Base-by-base conservation (phyloP, 2,329 filamentous ascomycete species). In the Sporothrix brasiliensis region DNA sequence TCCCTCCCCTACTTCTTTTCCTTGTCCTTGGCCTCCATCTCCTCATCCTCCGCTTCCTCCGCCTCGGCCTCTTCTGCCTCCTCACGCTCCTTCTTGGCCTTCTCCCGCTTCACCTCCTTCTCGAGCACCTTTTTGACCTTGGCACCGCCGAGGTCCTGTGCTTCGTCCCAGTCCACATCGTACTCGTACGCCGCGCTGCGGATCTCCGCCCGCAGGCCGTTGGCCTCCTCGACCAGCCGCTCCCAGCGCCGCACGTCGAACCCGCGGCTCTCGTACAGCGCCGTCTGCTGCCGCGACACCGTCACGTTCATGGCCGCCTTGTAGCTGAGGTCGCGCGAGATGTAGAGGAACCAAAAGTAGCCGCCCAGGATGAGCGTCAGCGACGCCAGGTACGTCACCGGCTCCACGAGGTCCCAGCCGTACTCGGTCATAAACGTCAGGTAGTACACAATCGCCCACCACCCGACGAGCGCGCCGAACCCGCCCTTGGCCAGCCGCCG, bases 301-400 rank as follows among this genome's bases (percentile, higher is more conserved):
- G 94, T 97, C 69, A 96, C 86, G 78, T 96, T 94, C 81, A 97
- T 88, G 39, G 94, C 93, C 2, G 90, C 90, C 74, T 91, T 90
- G 82, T 97, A 97, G 74, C 88, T 92, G 13, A 97, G 89, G 80
- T 97, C 93, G 24, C 92, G 88, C 80, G 94, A 96, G 82, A 97
- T 92, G 80, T 94, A 97, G 14, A 97, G 82, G 78, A 97, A 97
- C 92, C 93, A 97, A 69, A 97, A 83, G 77, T 97, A 97, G 74
- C 93, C 94, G 9, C 90, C 90, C 82, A 97, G 96, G 76, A 97
- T 88, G 14, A 91, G 93, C 0, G 89, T 88, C 73, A 97, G 83
- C n/a, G 93, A 92, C 2, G 92, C 93, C 19, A 97, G 87, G 77
- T 97, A 97, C 47, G 93, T 97, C 2, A 97, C 88, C 0, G 93